Conservation (phyloP, 257 asterid genomes). For the Euphrasia confusa region DNA sequence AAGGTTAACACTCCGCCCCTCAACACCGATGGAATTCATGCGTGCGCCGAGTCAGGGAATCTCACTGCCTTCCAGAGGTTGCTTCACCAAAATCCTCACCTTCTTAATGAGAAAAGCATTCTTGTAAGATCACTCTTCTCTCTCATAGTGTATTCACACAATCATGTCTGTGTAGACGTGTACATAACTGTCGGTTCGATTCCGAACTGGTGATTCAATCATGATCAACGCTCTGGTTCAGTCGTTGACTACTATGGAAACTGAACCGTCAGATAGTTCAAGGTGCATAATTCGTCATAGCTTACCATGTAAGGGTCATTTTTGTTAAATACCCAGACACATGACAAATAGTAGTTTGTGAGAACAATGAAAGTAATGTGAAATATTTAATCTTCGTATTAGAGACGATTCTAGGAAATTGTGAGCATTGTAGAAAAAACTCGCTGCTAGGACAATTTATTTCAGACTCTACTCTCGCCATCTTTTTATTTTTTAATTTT, state of each 20-base stretch:
- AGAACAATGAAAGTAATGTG: not conserved
- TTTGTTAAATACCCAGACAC: no score
- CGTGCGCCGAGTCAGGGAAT: constrained; percentile 48
- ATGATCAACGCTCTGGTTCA: not conserved
- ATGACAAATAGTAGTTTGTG: not conserved
- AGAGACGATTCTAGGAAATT: not conserved
- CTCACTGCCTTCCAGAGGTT: constrained; percentile 31
- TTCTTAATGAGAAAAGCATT: constrained; percentile 29
- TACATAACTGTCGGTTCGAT: not conserved
- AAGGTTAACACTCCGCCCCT: not conserved
- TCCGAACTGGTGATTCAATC: not conserved
- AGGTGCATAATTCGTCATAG: no score
- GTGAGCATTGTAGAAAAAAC: not conserved
- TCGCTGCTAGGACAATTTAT: not conserved
- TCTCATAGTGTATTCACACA: not conserved
- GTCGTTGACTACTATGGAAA: no score
- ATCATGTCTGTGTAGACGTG: not conserved
- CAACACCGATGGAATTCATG: constrained; percentile 29
- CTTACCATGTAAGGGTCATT: no score
- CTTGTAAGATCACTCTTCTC: constrained; percentile 28
- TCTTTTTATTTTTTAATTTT: no score
- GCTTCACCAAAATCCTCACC: constrained; percentile 31
- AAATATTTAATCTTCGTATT: not conserved
- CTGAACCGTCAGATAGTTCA: no score
- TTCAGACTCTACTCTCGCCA: not conserved